These are phyloP conservation scores for Pogostemon cablin DNA, from an alignment of 257 asterid species.

Conservation along the genomic window DNA sequence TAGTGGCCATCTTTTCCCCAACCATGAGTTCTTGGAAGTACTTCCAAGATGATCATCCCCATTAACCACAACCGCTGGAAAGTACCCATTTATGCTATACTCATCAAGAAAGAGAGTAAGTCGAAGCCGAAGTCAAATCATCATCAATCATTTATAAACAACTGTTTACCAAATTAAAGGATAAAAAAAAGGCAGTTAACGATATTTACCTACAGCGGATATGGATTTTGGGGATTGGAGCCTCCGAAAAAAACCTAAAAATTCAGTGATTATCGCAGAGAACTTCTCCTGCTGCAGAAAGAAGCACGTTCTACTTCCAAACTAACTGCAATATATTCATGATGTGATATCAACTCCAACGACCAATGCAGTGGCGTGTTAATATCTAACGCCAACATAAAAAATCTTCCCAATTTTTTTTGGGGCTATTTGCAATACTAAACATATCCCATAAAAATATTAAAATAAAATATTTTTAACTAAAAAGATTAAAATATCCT, in stretches of 20 bases:
- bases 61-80: conserved; percentile 39
- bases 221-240: conserved; percentile 14
- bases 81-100: conserved; percentile 48
- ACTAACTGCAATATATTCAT: neutral
- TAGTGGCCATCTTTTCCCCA: conserved; percentile 97
- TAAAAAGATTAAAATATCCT: too few species aligned
- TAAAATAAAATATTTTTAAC: too few species aligned
- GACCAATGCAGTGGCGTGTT: too few species aligned
- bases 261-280: conserved; percentile 2
- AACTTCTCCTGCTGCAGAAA: neutral
- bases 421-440: too few species aligned
- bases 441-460: too few species aligned
- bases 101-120: neutral
- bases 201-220: conserved; percentile 22
- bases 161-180: neutral
- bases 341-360: too few species aligned
- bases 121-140: conserved; percentile 20
- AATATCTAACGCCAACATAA: too few species aligned
- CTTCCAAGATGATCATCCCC: conserved; percentile 39
- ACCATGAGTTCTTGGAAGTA: conserved; percentile 45
- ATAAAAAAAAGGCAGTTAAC: neutral
- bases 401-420: too few species aligned
- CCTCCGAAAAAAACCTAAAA: conserved; percentile 29
- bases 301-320: conserved; percentile 1
- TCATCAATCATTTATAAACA: neutral